These are phyloP conservation scores for Edaphochlamys debaryana DNA, from an alignment of 139 green algal species.

Conservation along the genomic window DNA sequence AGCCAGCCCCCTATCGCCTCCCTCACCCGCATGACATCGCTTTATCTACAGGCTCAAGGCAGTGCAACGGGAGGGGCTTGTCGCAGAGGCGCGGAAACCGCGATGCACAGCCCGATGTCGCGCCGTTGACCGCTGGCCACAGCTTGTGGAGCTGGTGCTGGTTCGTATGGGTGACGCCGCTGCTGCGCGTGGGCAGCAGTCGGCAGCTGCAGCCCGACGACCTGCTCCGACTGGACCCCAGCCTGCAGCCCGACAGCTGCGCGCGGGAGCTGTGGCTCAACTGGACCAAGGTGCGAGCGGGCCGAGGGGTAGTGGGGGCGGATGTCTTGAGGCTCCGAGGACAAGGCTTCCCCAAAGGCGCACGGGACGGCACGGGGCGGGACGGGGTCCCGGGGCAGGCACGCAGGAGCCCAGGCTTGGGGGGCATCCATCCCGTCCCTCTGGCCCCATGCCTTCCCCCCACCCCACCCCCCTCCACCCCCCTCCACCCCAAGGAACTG, in stretches of 20 bases:
- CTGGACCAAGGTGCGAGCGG: conserved; percentile 59
- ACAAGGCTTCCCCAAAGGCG: not conserved
- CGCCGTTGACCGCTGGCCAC: not conserved
- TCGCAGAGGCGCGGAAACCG: too few relatives aligned
- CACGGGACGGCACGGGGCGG: too few relatives aligned
- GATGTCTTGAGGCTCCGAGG: not conserved
- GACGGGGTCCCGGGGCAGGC: too few relatives aligned
- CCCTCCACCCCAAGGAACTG: conserved; percentile 11
- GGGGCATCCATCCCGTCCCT: too few relatives aligned
- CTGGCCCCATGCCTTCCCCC: too few relatives aligned
- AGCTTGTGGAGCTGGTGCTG: not conserved
- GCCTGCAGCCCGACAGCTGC: conserved; percentile 52
- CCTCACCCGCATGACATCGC: too few relatives aligned
- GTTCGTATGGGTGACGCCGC: conserved; percentile 66
- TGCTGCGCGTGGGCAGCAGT: conserved; percentile 49
- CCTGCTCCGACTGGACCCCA: conserved; percentile 55
- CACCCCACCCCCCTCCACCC: too few relatives aligned
- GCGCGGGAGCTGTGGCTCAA: conserved; percentile 51
- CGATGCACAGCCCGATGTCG: too few relatives aligned
- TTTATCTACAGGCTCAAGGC: too few relatives aligned
- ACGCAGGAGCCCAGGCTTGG: not conserved
- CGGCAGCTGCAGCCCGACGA: conserved; percentile 65
- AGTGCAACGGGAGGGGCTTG: too few relatives aligned
- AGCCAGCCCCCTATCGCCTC: too few relatives aligned
- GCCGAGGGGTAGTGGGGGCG: not conserved